A percentile compares a stretch with the other conserved stretches of the same genome.
Evolutionary conservation across 257 asterid genomes (phyloP).

Genomic region (Nyctanthes arbortristis): DNA sequence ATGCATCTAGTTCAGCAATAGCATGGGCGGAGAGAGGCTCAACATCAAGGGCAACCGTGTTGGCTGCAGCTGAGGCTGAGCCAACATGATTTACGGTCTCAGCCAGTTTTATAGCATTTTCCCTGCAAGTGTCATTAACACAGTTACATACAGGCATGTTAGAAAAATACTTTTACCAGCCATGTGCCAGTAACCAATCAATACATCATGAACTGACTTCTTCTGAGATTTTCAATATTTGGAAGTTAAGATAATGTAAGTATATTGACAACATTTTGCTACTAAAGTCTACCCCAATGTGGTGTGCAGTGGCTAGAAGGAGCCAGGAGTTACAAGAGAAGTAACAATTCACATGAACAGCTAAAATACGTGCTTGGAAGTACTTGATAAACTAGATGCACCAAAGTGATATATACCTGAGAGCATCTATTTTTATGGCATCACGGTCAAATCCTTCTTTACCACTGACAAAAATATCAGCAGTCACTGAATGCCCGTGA

Average conservation of each 20-base stretch:
- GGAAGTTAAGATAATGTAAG: background rate
- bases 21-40: conserved; percentile 20
- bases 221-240: conserved; percentile 8
- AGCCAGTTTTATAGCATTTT: conserved; percentile 51
- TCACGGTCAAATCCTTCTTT: conserved; percentile 68
- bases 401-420: conserved; percentile 50
- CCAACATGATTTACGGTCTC: conserved; percentile 55
- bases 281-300: conserved; percentile 13
- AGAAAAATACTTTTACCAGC: conserved; percentile 19
- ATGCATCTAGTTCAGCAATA: conserved; percentile 33
- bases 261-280: conserved; percentile 1
- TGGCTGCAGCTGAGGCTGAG: conserved; percentile 37
- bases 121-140: conserved; percentile 50
- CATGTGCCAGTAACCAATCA: conserved; percentile 10
- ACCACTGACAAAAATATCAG: conserved; percentile 74
- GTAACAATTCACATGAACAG: background rate
- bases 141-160: conserved; percentile 21
- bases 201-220: background rate
- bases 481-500: conserved; percentile 82
- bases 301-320: conserved; percentile 5
- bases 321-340: conserved; percentile 11
- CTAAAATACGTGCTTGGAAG: background rate
- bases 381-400: conserved; percentile 18
- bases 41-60: conserved; percentile 30
- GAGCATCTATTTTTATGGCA: conserved; percentile 34